phyloP scores from a whole-genome alignment of 1,284 basidiomycete genomes.

The Vanrija sp. region DNA sequence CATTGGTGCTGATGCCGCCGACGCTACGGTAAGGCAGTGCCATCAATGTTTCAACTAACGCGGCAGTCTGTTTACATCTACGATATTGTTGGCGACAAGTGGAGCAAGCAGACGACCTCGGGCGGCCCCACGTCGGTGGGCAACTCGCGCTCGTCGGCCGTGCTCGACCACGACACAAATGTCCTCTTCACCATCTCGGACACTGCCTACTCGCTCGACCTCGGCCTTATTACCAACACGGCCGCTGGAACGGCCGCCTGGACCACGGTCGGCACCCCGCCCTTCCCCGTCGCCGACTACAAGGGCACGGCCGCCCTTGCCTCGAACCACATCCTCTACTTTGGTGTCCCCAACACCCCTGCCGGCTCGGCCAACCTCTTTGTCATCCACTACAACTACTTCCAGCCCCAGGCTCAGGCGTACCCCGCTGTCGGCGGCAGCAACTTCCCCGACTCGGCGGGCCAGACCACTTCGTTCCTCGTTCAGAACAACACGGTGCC shows the following conservation, averaged over 20 bases:
- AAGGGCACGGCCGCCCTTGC: constrained; percentile 38
- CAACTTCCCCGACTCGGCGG: constrained; percentile 70
- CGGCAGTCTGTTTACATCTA: constrained; percentile 45
- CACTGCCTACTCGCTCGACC: constrained; percentile 60
- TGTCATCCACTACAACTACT: constrained; percentile 79
- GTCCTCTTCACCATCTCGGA: constrained; percentile 58
- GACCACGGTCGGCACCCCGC: constrained; percentile 57
- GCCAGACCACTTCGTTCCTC: constrained; percentile 74
- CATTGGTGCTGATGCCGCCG: constrained; percentile 65
- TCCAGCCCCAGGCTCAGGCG: constrained; percentile 69
- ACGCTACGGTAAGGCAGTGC: constrained; percentile 52
- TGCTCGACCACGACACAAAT: constrained; percentile 86
- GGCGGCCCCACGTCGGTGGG: constrained; percentile 33
- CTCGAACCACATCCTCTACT: constrained; percentile 58
- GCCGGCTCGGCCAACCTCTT: constrained; percentile 72
- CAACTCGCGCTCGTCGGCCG: constrained; percentile 50
- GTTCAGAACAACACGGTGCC: constrained; percentile 58
- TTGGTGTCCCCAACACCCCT: constrained; percentile 62
- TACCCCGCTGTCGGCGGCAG: constrained; percentile 55
- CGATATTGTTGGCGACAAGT: constrained; percentile 42
- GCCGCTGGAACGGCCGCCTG: constrained; percentile 62
- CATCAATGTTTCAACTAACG: not conserved
- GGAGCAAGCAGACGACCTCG: constrained; percentile 47
- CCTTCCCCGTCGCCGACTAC: constrained; percentile 51
- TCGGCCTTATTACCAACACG: constrained; percentile 57